Percentiles rank a stretch among this genome's conserved stretches.
Conservation (phyloP, 306 rosid species). For the Rubus parviflorus region DNA sequence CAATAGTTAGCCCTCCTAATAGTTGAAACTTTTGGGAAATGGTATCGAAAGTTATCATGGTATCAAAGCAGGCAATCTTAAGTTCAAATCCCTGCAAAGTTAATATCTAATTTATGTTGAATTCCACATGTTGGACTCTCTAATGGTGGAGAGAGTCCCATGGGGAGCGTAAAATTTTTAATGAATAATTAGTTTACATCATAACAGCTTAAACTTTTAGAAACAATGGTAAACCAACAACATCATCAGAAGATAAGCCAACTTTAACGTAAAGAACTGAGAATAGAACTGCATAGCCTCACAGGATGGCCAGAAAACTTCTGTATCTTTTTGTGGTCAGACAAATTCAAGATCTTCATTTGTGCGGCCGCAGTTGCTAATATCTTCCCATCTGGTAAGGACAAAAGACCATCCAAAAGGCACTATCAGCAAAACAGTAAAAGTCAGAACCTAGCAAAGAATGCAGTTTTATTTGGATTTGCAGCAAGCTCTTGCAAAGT, state of each 20-base stretch:
- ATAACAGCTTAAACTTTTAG: background rate
- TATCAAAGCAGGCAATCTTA: background rate
- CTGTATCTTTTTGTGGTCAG: conserved; percentile 68
- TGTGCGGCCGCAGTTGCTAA: conserved; percentile 88
- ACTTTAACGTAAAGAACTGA: background rate
- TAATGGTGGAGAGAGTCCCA: background rate
- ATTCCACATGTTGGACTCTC: background rate
- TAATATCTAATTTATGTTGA: background rate
- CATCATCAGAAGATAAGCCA: background rate
- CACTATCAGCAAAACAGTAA: conserved; percentile 32
- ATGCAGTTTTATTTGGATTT: conserved; percentile 25
- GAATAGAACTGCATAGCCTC: conserved; percentile 41
- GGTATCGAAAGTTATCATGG: background rate
- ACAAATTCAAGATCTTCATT: conserved; percentile 66
- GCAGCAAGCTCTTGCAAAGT: conserved; percentile 14
- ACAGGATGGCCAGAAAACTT: conserved; percentile 97
- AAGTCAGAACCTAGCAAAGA: conserved; percentile 14
- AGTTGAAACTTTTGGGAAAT: background rate
- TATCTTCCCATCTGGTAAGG: conserved; percentile 68
- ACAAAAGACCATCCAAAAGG: conserved; percentile 24
- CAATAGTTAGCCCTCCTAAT: background rate
- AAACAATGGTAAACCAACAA: background rate
- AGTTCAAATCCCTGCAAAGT: background rate
- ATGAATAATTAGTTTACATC: background rate
- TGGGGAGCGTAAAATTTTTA: background rate